Base-by-base conservation (phyloP, 495 filamentous ascomycete genomes). In the Saxophila tyrrhenica region DNA sequence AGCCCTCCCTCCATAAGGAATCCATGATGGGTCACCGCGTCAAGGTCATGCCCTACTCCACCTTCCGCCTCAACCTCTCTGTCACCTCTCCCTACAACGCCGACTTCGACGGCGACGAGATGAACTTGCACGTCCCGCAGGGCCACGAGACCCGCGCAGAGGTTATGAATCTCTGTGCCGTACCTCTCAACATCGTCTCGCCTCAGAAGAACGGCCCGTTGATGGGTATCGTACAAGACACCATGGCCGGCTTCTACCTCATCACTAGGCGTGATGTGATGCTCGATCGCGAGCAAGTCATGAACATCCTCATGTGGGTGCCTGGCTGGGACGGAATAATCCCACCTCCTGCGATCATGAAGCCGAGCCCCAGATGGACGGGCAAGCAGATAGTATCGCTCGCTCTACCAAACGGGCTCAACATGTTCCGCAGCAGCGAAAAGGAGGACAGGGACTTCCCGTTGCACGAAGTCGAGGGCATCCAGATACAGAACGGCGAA, bases 1-100 rank as follows among this genome's bases (percentile, higher is more conserved):
- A 99, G 65, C 92, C 92, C 0, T 99, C 92, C 8, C 77, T 99
- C 57, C 92, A 99, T 75, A 99, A 99, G 69, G 92, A 99, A 65
- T 97, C 92, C 56, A 99, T 99, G 92, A 99, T 99, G 92, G 92
- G 87, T 70, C 92, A 99, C 72, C 81, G 89, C 50, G 91, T 99
- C 39, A 82, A 83, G 29, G 92, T 99, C 41, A 95, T 99, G 92
- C 92, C 92, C 0, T 99, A 91, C 68, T 99, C 92, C 2, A 99
- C 92, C 1, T 99, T 99, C 75, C 80, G 92, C 29, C 77, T 99
- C 21, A 99, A 99, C 62, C 70, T 99, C 55, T 99, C 92, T 0
- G 92, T 99, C 62, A 99, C 92, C 0, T 91, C 89, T 41, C 92
- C 92, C 1, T 99, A 99, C 73, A 99, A 99, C 69, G 92, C 92